A percentile compares a stretch with the other conserved stretches of the same genome.
These are phyloP conservation scores for Calonectria hawksworthii DNA, from an alignment of 2,329 filamentous ascomycete genomes.

Conservation along the genomic window DNA sequence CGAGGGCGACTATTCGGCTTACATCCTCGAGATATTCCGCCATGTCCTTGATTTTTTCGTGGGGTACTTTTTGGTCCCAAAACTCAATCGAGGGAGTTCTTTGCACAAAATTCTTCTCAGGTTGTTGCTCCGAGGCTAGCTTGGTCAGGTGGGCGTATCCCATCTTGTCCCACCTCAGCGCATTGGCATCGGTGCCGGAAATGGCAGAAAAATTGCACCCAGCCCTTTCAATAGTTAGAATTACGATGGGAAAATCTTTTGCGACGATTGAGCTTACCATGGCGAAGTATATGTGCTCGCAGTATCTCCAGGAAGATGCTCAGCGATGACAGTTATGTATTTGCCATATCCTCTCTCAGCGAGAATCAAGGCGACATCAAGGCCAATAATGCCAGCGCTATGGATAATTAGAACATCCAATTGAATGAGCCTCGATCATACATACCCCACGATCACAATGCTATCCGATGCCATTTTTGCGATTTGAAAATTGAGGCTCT, in stretches of 20 bases:
- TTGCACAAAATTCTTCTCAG: slow-evolving; percentile 52
- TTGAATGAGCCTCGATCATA: neutral
- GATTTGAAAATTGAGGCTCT: neutral
- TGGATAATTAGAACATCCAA: slow-evolving; percentile 18
- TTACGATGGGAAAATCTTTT: neutral
- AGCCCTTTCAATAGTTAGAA: slow-evolving; percentile 47
- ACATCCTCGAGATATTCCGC: slow-evolving; percentile 57
- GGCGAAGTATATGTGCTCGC: slow-evolving; percentile 56
- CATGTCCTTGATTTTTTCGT: slow-evolving; percentile 57
- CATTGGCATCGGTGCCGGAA: slow-evolving; percentile 57
- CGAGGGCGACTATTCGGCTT: slow-evolving; percentile 17
- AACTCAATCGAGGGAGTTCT: slow-evolving; percentile 56
- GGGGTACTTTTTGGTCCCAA: slow-evolving; percentile 55
- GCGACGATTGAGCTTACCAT: slow-evolving; percentile 46
- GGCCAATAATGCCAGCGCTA: slow-evolving; percentile 55
- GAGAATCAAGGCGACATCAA: slow-evolving; percentile 55
- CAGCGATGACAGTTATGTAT: slow-evolving; percentile 54
- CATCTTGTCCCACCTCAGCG: slow-evolving; percentile 56
- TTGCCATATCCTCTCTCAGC: slow-evolving; percentile 50
- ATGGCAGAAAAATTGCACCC: slow-evolving; percentile 61
- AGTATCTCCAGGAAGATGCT: slow-evolving; percentile 58
- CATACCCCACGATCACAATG: slow-evolving; percentile 20
- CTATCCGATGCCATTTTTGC: neutral
- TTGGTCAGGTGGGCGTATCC: slow-evolving; percentile 55
- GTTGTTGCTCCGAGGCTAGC: slow-evolving; percentile 47